phyloP scores from a whole-genome alignment of 306 rosid genomes.

The Parietaria judaica region DNA sequence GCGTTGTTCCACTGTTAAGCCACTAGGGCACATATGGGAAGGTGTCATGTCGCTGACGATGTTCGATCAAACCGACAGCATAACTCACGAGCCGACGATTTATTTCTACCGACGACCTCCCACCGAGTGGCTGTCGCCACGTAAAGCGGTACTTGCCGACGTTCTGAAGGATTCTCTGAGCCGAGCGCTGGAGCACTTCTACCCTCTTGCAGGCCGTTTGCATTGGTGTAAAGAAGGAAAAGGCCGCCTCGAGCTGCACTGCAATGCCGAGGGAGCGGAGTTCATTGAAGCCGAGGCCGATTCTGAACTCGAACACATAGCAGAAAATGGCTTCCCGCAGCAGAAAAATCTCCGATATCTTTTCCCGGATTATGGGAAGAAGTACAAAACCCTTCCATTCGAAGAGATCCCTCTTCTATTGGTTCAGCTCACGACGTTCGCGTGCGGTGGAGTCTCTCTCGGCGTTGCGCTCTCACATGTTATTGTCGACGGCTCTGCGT shows the following conservation, averaged over 20 bases:
- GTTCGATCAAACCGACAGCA: slow-evolving; percentile 45
- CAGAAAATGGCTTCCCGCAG: neutral
- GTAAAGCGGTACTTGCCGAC: slow-evolving; percentile 16
- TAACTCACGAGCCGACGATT: slow-evolving; percentile 42
- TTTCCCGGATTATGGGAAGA: slow-evolving; percentile 32
- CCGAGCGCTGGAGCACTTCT: slow-evolving; percentile 44
- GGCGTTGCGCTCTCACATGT: slow-evolving; percentile 31
- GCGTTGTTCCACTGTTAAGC: slow-evolving; percentile 23
- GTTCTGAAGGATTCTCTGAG: slow-evolving; percentile 37
- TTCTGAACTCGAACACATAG: too few relatives aligned
- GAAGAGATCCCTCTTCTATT: slow-evolving; percentile 37
- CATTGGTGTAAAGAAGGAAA: slow-evolving; percentile 18
- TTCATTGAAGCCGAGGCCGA: too few relatives aligned
- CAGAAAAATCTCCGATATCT: neutral
- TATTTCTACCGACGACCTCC: slow-evolving; percentile 33
- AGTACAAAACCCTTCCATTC: slow-evolving; percentile 19
- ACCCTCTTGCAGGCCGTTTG: slow-evolving; percentile 56
- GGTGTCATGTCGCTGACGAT: slow-evolving; percentile 34
- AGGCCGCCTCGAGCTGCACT: slow-evolving; percentile 45
- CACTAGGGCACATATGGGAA: slow-evolving; percentile 30
- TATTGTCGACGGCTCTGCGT: slow-evolving; percentile 41
- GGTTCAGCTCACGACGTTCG: slow-evolving; percentile 43
- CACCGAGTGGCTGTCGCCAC: neutral
- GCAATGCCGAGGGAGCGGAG: slow-evolving; percentile 37
- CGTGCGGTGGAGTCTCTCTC: slow-evolving; percentile 43